Conservation (phyloP, 2,329 filamentous ascomycete species). For the Aureobasidium sp. region DNA sequence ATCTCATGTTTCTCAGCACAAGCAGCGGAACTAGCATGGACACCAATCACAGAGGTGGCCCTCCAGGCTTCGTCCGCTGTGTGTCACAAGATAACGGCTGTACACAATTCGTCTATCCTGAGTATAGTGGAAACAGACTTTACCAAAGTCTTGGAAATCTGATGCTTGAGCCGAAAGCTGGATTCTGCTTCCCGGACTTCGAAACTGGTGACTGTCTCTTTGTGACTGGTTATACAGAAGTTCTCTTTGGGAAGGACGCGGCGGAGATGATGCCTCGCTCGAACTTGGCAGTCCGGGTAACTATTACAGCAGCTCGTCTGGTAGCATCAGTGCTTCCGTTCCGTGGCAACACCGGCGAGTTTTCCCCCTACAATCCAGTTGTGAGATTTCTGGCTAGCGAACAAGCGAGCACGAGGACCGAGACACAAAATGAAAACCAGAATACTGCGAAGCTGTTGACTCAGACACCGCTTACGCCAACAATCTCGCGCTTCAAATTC, state of each 20-base stretch:
- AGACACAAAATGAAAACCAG: constrained; percentile 8
- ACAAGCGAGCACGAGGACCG: constrained; percentile 30
- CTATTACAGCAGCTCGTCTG: constrained; percentile 53
- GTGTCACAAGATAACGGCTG: constrained; percentile 45
- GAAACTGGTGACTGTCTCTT: constrained; percentile 67
- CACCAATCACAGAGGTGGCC: constrained; percentile 72
- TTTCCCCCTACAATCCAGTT: constrained; percentile 73
- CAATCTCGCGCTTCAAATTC: constrained; percentile 60
- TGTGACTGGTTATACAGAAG: constrained; percentile 59
- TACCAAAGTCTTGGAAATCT: constrained; percentile 83
- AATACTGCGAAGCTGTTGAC: constrained; percentile 50
- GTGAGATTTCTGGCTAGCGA: constrained; percentile 60
- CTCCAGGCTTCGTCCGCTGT: constrained; percentile 66
- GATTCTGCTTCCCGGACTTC: constrained; percentile 68
- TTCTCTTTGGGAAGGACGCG: constrained; percentile 60
- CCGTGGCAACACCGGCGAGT: constrained; percentile 51
- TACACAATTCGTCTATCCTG: constrained; percentile 63
- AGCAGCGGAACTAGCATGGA: constrained; percentile 64
- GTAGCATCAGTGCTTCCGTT: constrained; percentile 63
- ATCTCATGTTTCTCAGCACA: constrained; percentile 73
- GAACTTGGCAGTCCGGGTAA: constrained; percentile 66
- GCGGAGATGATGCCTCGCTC: constrained; percentile 57
- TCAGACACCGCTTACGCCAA: constrained; percentile 57
- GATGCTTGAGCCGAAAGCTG: constrained; percentile 56
- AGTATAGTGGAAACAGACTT: constrained; percentile 76